Evolutionary conservation across 345 rosid species (phyloP).

Genomic region (Corchorus capsularis): DNA sequence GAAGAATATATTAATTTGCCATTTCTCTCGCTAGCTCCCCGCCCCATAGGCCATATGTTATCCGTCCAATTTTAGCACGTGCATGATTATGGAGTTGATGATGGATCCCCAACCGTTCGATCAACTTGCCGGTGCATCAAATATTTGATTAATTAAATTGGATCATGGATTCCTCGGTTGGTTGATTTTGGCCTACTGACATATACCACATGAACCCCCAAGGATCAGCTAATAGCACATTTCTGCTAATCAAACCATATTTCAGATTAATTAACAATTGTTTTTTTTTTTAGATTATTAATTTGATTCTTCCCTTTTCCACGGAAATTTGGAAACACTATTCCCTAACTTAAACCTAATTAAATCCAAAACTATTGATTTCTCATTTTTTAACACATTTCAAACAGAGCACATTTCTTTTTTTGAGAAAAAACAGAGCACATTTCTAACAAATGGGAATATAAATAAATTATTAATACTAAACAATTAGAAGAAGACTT

Average conservation of each 20-base stretch:
- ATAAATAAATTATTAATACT: neutral
- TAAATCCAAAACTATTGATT: neutral
- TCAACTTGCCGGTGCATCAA: slow-evolving; percentile 3
- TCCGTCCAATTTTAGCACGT: neutral
- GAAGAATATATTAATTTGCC: neutral
- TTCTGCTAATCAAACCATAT: neutral
- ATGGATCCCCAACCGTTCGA: neutral
- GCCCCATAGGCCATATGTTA: neutral
- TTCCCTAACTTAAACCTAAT: neutral
- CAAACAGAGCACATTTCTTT: too few relatives aligned
- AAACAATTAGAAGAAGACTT: neutral
- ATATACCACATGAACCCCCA: slow-evolving; percentile 18
- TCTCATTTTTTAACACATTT: neutral
- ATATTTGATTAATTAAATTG: slow-evolving; percentile 13
- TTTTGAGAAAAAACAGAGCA: too few relatives aligned
- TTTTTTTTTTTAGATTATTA: slow-evolving; percentile 14
- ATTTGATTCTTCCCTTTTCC: slow-evolving; percentile 26
- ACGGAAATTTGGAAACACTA: slow-evolving; percentile 9
- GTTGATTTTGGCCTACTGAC: slow-evolving; percentile 21
- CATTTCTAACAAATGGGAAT: too few relatives aligned
- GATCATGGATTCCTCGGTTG: slow-evolving; percentile 18
- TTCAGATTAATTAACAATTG: neutral
- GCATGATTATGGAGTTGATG: neutral
- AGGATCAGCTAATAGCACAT: slow-evolving; percentile 12
- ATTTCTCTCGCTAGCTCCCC: neutral